Percentiles rank a stretch among this genome's conserved stretches.
Conservation (phyloP, 345 rosid genomes). For the Garcia nutans region DNA sequence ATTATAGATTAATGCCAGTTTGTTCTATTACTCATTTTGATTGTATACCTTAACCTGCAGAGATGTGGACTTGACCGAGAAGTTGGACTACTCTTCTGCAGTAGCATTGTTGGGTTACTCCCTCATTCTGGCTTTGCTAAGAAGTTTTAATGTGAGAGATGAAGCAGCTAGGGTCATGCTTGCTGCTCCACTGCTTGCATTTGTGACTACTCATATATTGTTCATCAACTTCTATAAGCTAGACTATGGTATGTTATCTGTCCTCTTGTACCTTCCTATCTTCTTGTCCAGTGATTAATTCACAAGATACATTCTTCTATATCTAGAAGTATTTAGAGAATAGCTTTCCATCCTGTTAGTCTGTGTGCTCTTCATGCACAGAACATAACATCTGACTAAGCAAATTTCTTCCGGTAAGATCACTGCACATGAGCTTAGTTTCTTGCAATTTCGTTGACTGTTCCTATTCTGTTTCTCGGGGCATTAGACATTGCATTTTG, state of each 20-base stretch:
- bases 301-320: not conserved
- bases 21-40: not conserved
- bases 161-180: conserved; percentile 87
- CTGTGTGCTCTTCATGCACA: not conserved
- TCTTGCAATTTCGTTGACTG: not conserved
- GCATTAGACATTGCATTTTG: not conserved
- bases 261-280: not conserved
- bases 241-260: conserved; percentile 57
- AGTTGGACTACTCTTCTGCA: conserved; percentile 80
- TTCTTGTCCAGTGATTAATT: not conserved
- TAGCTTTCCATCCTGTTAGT: not conserved
- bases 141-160: conserved; percentile 64
- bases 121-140: conserved; percentile 57
- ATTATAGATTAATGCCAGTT: not conserved
- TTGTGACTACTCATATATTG: conserved; percentile 76
- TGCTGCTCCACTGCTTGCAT: conserved; percentile 74
- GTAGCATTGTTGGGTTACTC: conserved; percentile 65
- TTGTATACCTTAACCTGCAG: conserved; percentile 39
- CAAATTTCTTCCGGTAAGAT: not conserved
- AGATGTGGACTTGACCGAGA: conserved; percentile 81
- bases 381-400: not conserved
- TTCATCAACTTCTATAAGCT: conserved; percentile 72
- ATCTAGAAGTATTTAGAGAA: too few relatives aligned
- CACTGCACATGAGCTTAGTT: not conserved
- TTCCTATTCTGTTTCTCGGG: not conserved